These are phyloP conservation scores for Suillus tomentosus DNA, from an alignment of 768 basidiomycete species.

Conservation along the genomic window DNA sequence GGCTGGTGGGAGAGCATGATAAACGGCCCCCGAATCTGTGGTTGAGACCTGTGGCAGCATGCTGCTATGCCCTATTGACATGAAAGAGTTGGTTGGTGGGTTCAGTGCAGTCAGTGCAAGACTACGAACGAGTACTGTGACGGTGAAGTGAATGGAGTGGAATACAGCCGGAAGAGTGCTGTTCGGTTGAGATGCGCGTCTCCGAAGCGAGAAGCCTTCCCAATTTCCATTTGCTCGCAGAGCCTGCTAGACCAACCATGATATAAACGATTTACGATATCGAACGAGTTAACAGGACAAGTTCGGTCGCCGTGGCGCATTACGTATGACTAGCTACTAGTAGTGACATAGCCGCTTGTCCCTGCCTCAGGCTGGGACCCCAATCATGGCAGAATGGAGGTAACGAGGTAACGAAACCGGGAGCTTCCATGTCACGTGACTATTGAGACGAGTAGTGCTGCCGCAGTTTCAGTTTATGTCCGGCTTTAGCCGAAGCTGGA, in stretches of 20 bases:
- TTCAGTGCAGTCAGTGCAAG: background rate
- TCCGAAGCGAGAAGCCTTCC: background rate
- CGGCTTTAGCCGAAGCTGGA: no score
- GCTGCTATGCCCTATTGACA: background rate
- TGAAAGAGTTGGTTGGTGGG: background rate
- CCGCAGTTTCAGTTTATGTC: no score
- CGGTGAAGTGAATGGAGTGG: background rate
- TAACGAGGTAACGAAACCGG: no score
- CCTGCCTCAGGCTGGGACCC: no score
- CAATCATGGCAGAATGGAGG: no score
- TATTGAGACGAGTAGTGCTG: no score
- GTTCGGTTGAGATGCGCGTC: no score
- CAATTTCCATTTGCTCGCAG: background rate
- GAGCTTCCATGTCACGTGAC: no score
- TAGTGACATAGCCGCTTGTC: no score
- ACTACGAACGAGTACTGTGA: constrained; percentile 4
- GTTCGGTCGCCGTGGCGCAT: background rate
- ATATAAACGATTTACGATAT: background rate
- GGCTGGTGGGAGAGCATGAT: constrained; percentile 24
- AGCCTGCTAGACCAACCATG: background rate
- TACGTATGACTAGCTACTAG: no score
- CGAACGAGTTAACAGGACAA: background rate
- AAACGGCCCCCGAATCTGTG: constrained; percentile 16
- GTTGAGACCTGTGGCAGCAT: constrained; percentile 8
- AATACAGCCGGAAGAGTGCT: background rate